A percentile compares a stretch with the other conserved stretches of the same genome.
These are phyloP conservation scores for Taiwanofungus camphoratus DNA, from an alignment of 1,284 basidiomycete genomes.

Conservation along the genomic window DNA sequence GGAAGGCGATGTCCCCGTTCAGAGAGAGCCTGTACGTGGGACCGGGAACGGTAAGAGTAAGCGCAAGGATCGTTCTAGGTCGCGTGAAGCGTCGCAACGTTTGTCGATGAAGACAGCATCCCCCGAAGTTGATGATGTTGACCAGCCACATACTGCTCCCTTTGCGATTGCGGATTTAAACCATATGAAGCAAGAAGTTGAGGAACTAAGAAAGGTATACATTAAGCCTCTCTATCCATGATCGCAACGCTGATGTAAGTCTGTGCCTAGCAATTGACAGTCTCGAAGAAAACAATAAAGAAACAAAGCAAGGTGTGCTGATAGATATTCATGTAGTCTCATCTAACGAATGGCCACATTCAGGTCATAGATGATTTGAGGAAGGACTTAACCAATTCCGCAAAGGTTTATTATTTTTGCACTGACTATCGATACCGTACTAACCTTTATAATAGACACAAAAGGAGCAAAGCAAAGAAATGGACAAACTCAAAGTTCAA, in stretches of 20 bases:
- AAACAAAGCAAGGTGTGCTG: conserved; percentile 61
- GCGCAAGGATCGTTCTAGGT: conserved; percentile 24
- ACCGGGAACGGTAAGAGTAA: conserved; percentile 13
- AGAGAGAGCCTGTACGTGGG: conserved; percentile 11
- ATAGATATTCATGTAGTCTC: no score
- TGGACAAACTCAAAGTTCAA: conserved; percentile 42
- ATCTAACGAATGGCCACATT: no score
- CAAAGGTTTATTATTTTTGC: conserved; percentile 25
- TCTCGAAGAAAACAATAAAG: conserved; percentile 46
- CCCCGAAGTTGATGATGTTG: conserved; percentile 16
- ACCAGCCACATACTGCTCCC: conserved; percentile 14
- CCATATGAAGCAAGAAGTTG: conserved; percentile 36
- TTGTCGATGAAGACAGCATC: conserved; percentile 12
- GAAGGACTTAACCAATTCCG: conserved; percentile 31
- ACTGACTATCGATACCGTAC: neutral
- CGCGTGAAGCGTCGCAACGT: conserved; percentile 17
- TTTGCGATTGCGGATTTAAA: conserved; percentile 37
- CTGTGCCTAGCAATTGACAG: conserved; percentile 32
- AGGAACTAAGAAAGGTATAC: conserved; percentile 45
- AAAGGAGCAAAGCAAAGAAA: conserved; percentile 42
- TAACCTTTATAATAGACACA: conserved; percentile 36
- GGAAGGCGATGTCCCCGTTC: conserved; percentile 15
- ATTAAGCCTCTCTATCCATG: neutral
- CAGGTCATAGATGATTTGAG: conserved; percentile 48
- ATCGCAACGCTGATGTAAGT: conserved; percentile 25